Evolutionary conservation across 2,329 filamentous ascomycete genomes (phyloP), one percentile per base, ranked within the genome.

Genomic region (Fusarium haematococcum): DNA sequence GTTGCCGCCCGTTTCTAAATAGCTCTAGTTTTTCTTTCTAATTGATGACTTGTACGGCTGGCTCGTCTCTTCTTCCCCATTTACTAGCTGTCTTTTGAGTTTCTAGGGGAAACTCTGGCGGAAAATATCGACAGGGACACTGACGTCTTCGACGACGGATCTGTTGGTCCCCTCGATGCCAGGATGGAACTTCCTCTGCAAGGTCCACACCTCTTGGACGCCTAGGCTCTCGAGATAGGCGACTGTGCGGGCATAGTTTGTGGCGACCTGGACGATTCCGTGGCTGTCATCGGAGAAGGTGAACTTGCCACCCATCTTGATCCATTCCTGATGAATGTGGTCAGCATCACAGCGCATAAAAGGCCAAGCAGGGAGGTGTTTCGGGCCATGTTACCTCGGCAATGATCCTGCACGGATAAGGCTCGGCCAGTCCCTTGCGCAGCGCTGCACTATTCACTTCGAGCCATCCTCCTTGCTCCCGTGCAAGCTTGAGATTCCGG

Each of bases 211-310:
- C 67, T 91, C 86, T 35, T 84, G 79, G 30, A 96, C 90, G 6
- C 91, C 92, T 14, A 94, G 84, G 68, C 85, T 87, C 73, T 91
- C 88, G 65, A 97, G 85, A 81, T 94, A 98, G 1, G 89, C 86
- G 67, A 97, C 83, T 6, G 93, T 91, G 45, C 89, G 89, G 54
- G 82, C 80, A 84, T 97, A 98, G 80, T 97, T 96, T 60, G 94
- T 92, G n/a, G 92, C 95, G 6, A 99, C 89, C 80, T 99, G 96
- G 3, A 90, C 93, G 68, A 95, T 89, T 43, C 94, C 94, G 85
- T 99, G 97, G 81, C 95, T 98, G 83, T 99, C 97, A 82, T 99
- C 97, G 8, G 94, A 98, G 77, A 99, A 88, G 63, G 95, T 97
- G 83, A 98, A 97, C 69, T 89, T 90, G 27, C 97, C 95, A 27